Evolutionary conservation across 345 rosid species (phyloP).

Genomic region (Lepidium africanum): DNA sequence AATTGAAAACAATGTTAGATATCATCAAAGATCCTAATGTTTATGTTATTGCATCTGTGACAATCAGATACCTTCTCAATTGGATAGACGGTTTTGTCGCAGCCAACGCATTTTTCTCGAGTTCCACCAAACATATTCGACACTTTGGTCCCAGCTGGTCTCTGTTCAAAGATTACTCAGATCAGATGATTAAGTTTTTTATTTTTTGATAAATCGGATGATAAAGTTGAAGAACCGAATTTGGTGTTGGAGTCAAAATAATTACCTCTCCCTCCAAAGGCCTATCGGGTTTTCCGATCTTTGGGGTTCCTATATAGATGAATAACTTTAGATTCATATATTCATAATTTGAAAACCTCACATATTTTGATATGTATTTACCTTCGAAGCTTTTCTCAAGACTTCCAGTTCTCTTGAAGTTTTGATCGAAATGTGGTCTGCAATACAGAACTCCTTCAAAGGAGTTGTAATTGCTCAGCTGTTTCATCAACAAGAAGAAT

Average conservation of each 20-base stretch:
- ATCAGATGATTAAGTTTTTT: background rate
- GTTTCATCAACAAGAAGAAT: constrained; percentile 27
- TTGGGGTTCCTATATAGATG: constrained; percentile 60
- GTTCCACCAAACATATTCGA: constrained; percentile 95
- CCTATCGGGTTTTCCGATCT: constrained; percentile 76
- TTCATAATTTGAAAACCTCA: background rate
- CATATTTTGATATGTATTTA: constrained; percentile 3
- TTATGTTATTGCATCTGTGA: background rate
- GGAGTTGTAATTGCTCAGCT: constrained; percentile 97
- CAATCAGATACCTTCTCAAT: constrained; percentile 64
- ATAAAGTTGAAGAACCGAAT: background rate
- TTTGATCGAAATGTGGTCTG: constrained; percentile 97
- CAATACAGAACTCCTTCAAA: constrained; percentile 96
- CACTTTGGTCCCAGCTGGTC: constrained; percentile 64
- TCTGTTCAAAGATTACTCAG: constrained; percentile 37
- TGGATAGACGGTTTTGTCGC: constrained; percentile 81
- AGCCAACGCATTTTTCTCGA: constrained; percentile 80
- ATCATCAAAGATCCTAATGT: background rate
- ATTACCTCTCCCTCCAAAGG: constrained; percentile 73
- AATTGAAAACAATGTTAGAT: background rate
- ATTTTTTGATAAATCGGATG: too few relatives aligned
- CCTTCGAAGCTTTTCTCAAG: constrained; percentile 98
- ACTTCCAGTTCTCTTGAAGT: constrained; percentile 94
- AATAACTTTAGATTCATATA: background rate
- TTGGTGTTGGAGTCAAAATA: background rate